A percentile compares a stretch with the other conserved stretches of the same genome.
These are phyloP conservation scores for Basidioascus undulatus DNA, from an alignment of 768 basidiomycete genomes.

Conservation along the genomic window DNA sequence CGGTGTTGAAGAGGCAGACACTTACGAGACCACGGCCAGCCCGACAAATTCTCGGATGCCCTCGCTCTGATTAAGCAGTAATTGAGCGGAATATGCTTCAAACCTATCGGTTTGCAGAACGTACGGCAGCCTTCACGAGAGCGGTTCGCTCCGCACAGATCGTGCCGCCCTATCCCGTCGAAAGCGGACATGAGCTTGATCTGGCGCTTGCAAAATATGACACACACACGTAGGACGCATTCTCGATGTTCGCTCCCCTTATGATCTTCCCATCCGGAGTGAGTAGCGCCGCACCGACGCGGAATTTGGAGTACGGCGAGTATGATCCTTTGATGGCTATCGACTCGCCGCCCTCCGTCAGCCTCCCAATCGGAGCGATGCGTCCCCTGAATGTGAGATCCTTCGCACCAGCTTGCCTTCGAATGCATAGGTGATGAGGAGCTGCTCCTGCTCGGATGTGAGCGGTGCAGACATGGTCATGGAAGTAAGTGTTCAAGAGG, in stretches of 20 bases:
- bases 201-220: neutral
- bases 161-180: conserved; percentile 37
- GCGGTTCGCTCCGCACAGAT: conserved; percentile 93
- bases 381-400: too few species aligned
- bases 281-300: conserved; percentile 71
- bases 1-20: conserved; percentile 2
- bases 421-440: conserved; percentile 11
- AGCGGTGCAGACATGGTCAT: too few species aligned
- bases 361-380: neutral
- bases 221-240: conserved; percentile 50
- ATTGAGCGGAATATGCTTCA: neutral
- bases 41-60: conserved; percentile 44
- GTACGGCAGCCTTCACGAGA: conserved; percentile 73
- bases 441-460: too few species aligned
- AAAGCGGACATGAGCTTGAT: neutral
- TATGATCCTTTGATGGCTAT: conserved; percentile 37
- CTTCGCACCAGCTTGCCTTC: conserved; percentile 10
- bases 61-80: conserved; percentile 36
- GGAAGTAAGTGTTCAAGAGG: too few species aligned
- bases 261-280: conserved; percentile 43
- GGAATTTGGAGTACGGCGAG: conserved; percentile 70
- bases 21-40: conserved; percentile 57
- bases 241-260: conserved; percentile 79
- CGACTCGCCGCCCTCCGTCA: neutral
- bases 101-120: too few species aligned